These are phyloP conservation scores for Claviceps sp. DNA, from an alignment of 2,329 filamentous ascomycete species.

Conservation along the genomic window DNA sequence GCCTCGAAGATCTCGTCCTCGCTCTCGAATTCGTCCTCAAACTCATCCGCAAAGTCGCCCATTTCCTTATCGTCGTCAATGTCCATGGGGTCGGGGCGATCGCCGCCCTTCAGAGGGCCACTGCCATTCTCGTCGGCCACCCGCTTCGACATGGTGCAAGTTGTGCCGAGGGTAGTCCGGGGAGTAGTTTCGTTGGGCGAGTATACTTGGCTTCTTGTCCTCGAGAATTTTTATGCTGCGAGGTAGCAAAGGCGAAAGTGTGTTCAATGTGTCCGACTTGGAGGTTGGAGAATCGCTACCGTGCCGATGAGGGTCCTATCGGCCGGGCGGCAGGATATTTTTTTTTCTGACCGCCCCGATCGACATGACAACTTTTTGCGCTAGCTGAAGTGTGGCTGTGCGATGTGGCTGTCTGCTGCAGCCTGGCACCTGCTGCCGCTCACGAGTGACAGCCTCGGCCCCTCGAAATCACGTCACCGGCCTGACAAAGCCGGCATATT, in stretches of 20 bases:
- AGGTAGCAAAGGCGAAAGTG: background rate
- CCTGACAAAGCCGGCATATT: background rate
- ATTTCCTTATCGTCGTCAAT: constrained; percentile 47
- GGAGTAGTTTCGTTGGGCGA: too few relatives aligned
- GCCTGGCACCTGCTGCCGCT: background rate
- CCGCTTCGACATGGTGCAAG: constrained; percentile 44
- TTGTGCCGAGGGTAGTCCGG: background rate
- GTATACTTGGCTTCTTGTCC: too few relatives aligned
- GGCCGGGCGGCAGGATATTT: background rate
- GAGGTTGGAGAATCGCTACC: background rate
- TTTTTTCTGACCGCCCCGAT: constrained; percentile 6
- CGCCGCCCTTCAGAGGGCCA: constrained; percentile 44
- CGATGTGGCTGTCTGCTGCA: background rate
- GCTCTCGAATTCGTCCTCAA: constrained; percentile 81
- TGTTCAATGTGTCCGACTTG: background rate
- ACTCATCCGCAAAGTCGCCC: constrained; percentile 90
- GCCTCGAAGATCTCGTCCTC: constrained; percentile 87
- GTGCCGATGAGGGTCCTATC: background rate
- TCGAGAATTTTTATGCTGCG: too few relatives aligned
- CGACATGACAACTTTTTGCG: background rate
- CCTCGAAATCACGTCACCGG: constrained; percentile 5
- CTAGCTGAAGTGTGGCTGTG: constrained; percentile 1
- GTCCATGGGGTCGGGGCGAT: constrained; percentile 51
- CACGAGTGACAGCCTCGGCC: background rate
- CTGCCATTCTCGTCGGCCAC: constrained; percentile 33